phyloP scores from a whole-genome alignment of 2,329 filamentous ascomycete genomes.

The Sarocladium strictum region DNA sequence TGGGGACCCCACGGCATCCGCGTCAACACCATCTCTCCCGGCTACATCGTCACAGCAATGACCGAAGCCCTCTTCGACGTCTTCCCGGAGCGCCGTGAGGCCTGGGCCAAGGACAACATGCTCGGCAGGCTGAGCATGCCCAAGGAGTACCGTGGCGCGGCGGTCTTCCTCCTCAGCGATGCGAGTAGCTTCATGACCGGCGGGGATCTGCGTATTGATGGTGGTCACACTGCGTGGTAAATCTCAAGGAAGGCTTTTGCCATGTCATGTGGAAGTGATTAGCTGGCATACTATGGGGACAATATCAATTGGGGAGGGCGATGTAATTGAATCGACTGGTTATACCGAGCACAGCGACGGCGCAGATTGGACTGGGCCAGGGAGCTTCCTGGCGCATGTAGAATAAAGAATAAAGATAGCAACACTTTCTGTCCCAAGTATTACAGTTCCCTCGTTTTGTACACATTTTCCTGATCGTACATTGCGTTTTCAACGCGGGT shows the following conservation, averaged over 20 bases:
- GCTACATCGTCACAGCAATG: conserved; percentile 69
- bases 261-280: no score
- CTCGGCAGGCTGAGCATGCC: conserved; percentile 62
- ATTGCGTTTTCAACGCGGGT: conserved; percentile 6
- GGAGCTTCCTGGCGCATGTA: neutral
- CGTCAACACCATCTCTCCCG: conserved; percentile 75
- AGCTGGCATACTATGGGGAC: no score
- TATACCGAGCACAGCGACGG: neutral
- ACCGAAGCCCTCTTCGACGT: conserved; percentile 72
- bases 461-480: neutral
- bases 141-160: conserved; percentile 65
- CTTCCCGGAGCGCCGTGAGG: conserved; percentile 59
- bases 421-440: neutral
- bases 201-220: conserved; percentile 63
- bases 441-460: neutral
- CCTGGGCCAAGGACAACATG: conserved; percentile 86
- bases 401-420: neutral
- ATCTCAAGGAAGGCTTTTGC: neutral
- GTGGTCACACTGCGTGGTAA: conserved; percentile 60
- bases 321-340: no score
- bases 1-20: conserved; percentile 70
- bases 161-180: conserved; percentile 67
- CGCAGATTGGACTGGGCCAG: conserved; percentile 3
- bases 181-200: conserved; percentile 72
- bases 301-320: no score